phyloP scores from a whole-genome alignment of 1,139 yeast species.

The Saccharomyces pastorianus region DNA sequence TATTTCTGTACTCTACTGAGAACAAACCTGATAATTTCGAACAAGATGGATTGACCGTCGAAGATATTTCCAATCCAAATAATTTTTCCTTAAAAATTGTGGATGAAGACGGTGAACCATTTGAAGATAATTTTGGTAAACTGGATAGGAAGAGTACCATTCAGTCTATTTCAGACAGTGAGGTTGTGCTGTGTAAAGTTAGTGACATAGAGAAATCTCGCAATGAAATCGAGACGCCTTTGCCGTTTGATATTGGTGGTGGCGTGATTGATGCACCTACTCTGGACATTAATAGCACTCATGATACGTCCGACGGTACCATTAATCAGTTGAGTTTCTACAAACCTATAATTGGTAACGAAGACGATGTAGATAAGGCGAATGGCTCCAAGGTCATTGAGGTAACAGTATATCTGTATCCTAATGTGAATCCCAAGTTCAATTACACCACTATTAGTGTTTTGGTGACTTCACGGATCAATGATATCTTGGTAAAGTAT shows the following conservation, averaged over 20 bases:
- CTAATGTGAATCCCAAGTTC: slow-evolving; percentile 25
- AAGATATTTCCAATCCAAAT: slow-evolving; percentile 42
- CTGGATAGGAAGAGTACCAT: slow-evolving; percentile 49
- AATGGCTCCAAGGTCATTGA: slow-evolving; percentile 24
- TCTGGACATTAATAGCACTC: slow-evolving; percentile 2
- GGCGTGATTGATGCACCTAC: slow-evolving; percentile 8
- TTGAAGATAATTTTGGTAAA: slow-evolving; percentile 63
- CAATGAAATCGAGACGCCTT: slow-evolving; percentile 43
- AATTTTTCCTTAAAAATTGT: slow-evolving; percentile 58
- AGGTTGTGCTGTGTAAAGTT: slow-evolving; percentile 51
- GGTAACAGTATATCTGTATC: slow-evolving; percentile 31
- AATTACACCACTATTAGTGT: slow-evolving; percentile 28
- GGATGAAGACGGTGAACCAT: slow-evolving; percentile 77
- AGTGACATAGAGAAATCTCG: slow-evolving; percentile 31
- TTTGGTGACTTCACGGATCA: slow-evolving; percentile 30
- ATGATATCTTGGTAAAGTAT: slow-evolving; percentile 31
- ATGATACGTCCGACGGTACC: slow-evolving; percentile 7
- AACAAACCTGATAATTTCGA: slow-evolving; percentile 18
- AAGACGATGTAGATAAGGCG: slow-evolving; percentile 19
- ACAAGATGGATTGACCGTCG: slow-evolving; percentile 16
- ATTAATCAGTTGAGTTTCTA: slow-evolving; percentile 33
- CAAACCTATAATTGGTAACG: slow-evolving; percentile 29
- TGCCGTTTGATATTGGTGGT: slow-evolving; percentile 38
- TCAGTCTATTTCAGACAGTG: slow-evolving; percentile 56
- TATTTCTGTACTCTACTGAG: slow-evolving; percentile 32